phyloP scores from a whole-genome alignment of 2,329 filamentous ascomycete species.

The Lachnellula hyalina region DNA sequence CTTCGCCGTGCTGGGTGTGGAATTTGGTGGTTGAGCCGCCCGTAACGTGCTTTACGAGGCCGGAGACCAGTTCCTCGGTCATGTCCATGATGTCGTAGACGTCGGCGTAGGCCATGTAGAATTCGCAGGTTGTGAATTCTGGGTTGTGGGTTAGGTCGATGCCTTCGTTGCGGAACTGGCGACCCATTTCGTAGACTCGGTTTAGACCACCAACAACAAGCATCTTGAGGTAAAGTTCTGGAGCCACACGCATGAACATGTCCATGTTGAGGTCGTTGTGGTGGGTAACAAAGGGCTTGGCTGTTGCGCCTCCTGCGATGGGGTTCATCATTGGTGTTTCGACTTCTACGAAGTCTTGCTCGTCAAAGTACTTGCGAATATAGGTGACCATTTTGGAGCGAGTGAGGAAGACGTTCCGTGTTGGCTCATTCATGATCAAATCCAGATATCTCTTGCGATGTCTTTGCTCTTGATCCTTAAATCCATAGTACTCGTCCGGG shows the following conservation, averaged over 20 bases:
- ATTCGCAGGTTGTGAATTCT: slow-evolving; percentile 96
- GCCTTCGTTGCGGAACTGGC: slow-evolving; percentile 92
- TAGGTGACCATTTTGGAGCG: slow-evolving; percentile 84
- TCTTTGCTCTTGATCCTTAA: slow-evolving; percentile 91
- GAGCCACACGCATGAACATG: slow-evolving; percentile 90
- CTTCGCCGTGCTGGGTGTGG: slow-evolving; percentile 79
- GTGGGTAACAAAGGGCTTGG: slow-evolving; percentile 89
- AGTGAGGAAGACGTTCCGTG: slow-evolving; percentile 76
- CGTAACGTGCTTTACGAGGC: slow-evolving; percentile 82
- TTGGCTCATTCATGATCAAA: slow-evolving; percentile 86
- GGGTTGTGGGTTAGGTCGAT: slow-evolving; percentile 94
- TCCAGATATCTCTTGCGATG: slow-evolving; percentile 93
- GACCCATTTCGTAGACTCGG: slow-evolving; percentile 91
- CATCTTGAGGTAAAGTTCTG: slow-evolving; percentile 96
- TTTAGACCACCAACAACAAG: slow-evolving; percentile 87
- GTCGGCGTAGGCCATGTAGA: slow-evolving; percentile 92
- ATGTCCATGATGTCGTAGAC: slow-evolving; percentile 86
- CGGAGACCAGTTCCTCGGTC: slow-evolving; percentile 89
- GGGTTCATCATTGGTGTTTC: slow-evolving; percentile 97
- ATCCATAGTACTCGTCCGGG: slow-evolving; percentile 85
- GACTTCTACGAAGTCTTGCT: slow-evolving; percentile 84
- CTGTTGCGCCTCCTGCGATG: slow-evolving; percentile 92
- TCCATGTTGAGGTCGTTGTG: slow-evolving; percentile 96
- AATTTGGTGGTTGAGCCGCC: slow-evolving; percentile 82
- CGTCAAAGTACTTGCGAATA: slow-evolving; percentile 81